These are phyloP conservation scores for Microstegium vimineum DNA, from an alignment of 176 grass and related monocot species.

Conservation along the genomic window DNA sequence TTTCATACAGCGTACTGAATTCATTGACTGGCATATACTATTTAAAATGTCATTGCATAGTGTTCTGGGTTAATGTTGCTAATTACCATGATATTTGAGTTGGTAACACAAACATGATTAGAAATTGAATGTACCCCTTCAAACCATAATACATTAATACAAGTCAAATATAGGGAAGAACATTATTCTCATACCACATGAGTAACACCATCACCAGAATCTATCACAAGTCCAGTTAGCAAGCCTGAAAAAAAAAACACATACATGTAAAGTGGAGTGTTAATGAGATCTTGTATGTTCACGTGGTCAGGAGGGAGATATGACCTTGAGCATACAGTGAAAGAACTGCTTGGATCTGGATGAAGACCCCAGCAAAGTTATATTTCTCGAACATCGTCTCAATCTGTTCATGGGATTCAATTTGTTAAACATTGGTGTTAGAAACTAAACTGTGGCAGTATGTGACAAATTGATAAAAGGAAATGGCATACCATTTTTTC, in stretches of 20 bases:
- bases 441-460: neutral
- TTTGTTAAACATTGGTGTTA: constrained; percentile 7
- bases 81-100: neutral
- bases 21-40: neutral
- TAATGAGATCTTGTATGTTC: constrained; percentile 11
- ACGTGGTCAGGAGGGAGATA: neutral
- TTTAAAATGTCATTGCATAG: neutral
- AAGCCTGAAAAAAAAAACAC: constrained; percentile 67
- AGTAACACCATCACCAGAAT: constrained; percentile 94
- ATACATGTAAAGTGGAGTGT: constrained; percentile 17
- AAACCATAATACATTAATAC: neutral
- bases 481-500: constrained; percentile 70
- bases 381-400: constrained; percentile 99
- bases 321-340: constrained; percentile 94
- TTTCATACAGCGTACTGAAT: neutral
- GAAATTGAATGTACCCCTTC: neutral
- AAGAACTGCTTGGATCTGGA: constrained; percentile 98
- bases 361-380: constrained; percentile 87
- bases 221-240: constrained; percentile 93
- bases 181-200: constrained; percentile 70
- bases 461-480: constrained; percentile 6
- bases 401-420: constrained; percentile 44
- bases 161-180: neutral
- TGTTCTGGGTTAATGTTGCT: neutral
- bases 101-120: neutral